Percentiles rank a stretch among this genome's conserved stretches.
Conservation (phyloP, 768 basidiomycete species). For the Collybia mongolica region DNA sequence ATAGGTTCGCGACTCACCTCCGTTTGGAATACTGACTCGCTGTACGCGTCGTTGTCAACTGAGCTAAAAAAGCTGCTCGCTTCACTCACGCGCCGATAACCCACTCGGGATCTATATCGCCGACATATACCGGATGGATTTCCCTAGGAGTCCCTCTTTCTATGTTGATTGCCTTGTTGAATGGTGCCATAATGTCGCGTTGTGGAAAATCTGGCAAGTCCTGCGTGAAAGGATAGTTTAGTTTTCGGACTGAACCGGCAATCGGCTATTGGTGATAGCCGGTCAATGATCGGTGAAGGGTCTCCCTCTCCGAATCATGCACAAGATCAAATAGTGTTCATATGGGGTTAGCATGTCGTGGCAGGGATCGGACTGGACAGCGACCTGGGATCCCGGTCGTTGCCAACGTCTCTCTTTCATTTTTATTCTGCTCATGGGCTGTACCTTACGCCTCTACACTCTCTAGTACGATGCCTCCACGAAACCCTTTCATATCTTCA, state of each 20-base stretch:
- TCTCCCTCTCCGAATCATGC: not conserved
- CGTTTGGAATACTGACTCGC: slow-evolving; percentile 46
- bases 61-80: slow-evolving; percentile 5
- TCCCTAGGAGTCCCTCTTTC: slow-evolving; percentile 10
- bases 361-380: too few relatives aligned
- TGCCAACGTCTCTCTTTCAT: not conserved
- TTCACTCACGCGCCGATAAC: slow-evolving; percentile 38
- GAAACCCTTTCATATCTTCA: slow-evolving; percentile 16
- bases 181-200: slow-evolving; percentile 33
- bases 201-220: not conserved
- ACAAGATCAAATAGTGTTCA: too few relatives aligned
- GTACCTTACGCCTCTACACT: slow-evolving; percentile 8
- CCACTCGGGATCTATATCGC: slow-evolving; percentile 48
- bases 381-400: not conserved
- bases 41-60: not conserved
- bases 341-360: too few relatives aligned
- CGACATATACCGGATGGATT: slow-evolving; percentile 25
- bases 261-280: too few relatives aligned
- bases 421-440: not conserved
- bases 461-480: slow-evolving; percentile 16
- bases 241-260: too few relatives aligned
- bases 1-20: slow-evolving; percentile 34
- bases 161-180: slow-evolving; percentile 32
- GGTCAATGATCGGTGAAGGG: too few relatives aligned
- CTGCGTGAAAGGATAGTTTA: too few relatives aligned